These are phyloP conservation scores for Camellia granthamiana DNA, from an alignment of 148 eudicot genomes.

Conservation along the genomic window DNA sequence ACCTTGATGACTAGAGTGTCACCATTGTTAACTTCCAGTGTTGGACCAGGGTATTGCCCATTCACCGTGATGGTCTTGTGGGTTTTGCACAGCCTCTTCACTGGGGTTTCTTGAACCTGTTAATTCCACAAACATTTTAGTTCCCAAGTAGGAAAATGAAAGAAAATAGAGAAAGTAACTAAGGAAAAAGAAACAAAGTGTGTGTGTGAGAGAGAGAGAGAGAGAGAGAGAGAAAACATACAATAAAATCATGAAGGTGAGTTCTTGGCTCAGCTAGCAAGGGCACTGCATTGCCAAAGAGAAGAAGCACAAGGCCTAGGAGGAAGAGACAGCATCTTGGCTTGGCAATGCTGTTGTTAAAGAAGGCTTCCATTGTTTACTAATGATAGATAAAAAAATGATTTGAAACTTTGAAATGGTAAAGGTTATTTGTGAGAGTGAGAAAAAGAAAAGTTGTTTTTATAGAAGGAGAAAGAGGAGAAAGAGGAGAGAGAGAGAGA, in stretches of 20 bases:
- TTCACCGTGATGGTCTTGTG: constrained; percentile 56
- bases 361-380: constrained; percentile 17
- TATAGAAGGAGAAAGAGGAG: constrained; percentile 27
- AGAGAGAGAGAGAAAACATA: constrained; percentile 20
- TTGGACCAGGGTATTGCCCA: constrained; percentile 77
- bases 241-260: constrained; percentile 65
- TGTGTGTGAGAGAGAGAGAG: no score
- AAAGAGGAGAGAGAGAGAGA: constrained; percentile 23
- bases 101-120: constrained; percentile 68
- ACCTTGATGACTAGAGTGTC: constrained; percentile 62
- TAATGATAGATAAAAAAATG: no score
- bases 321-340: constrained; percentile 19
- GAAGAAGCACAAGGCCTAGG: constrained; percentile 26
- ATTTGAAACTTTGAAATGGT: background rate
- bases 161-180: no score
- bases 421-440: constrained; percentile 18
- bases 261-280: constrained; percentile 45
- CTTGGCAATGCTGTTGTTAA: constrained; percentile 10
- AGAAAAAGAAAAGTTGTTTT: constrained; percentile 24
- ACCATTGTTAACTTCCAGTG: constrained; percentile 58
- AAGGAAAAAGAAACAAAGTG: background rate
- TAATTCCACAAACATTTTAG: background rate
- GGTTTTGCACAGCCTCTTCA: constrained; percentile 78
- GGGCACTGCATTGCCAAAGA: constrained; percentile 24
- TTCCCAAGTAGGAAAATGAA: no score